Percentiles rank a stretch among this genome's conserved stretches.
Evolutionary conservation across 1,139 yeast species (phyloP).

Genomic region (Suhomyces bribrorum): DNA sequence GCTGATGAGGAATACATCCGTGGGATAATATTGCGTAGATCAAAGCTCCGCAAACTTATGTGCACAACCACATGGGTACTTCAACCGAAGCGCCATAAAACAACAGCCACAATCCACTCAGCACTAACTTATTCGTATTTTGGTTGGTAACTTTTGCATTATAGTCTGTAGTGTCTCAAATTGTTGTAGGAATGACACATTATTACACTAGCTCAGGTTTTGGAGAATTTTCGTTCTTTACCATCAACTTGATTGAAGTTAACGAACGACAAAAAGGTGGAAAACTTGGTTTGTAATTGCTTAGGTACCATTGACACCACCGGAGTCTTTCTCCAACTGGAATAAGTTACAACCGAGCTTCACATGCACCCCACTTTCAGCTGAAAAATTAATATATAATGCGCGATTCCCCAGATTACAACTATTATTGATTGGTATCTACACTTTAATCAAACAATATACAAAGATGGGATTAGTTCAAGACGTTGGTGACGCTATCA

Average conservation of each 20-base stretch:
- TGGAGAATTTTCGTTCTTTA: no score
- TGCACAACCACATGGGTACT: not conserved
- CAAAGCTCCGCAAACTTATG: not conserved
- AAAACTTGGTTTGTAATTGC: no score
- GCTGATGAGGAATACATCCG: not conserved
- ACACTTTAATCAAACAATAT: no score
- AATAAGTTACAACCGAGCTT: conserved; percentile 8
- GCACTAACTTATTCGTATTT: no score
- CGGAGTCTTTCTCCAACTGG: not conserved
- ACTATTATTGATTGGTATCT: not conserved
- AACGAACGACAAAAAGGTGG: no score
- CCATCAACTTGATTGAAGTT: no score
- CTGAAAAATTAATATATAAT: conserved; percentile 9
- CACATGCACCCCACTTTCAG: conserved; percentile 11
- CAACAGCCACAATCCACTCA: no score
- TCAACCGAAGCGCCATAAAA: no score
- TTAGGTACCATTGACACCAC: not conserved
- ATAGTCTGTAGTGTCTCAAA: no score
- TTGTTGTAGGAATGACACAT: no score
- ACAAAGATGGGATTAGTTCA: conserved; percentile 6
- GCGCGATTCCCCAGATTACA: not conserved
- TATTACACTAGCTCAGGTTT: no score
- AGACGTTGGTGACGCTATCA: conserved; percentile 13
- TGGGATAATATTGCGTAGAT: not conserved
- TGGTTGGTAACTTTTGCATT: no score